Evolutionary conservation across 2,329 filamentous ascomycete species (phyloP), one percentile per base, ranked within the genome.

Genomic region (Lomentospora prolificans): DNA sequence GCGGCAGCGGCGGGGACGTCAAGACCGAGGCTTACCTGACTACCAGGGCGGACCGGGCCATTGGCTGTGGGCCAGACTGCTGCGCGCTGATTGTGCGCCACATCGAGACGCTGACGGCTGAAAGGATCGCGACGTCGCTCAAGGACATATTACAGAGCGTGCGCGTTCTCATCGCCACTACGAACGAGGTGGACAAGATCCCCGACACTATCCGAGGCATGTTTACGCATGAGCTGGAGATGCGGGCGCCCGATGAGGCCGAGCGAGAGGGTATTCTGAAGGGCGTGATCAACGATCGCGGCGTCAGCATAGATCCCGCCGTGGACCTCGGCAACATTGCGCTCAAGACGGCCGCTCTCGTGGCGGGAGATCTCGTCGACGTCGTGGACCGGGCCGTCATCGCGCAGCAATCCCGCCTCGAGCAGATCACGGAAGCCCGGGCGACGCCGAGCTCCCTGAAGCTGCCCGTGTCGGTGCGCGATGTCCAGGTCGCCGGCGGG

Each of bases 181-280:
- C 92, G 0, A 96, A 90, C 5, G 92, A 97, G 62, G 84, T 96
- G 0, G 94, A 97, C 66, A 95, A 97, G 68, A 82, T 99, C 1
- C 89, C 92, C 0, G 91, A 96, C 63, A 88, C 88, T 0, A 85
- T 97, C 19, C 83, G 94, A 55, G 90, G 90, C 9, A 76, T 97
- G 2, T 97, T 99, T 68, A 96, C 90, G 0, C 92, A 99, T 64
- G 94, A 99, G 69, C 78, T 99, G 44, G 92, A 97, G 65, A 90
- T 99, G 81, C 82, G 77, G 48, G 94, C 94, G 0, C 94, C 94
- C 0, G 91, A 97, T 63, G 94, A 99, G 67, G 84, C 84, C 25
- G 92, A 97, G 70, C 80, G 94, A 72, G 91, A 96, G 72, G 87
- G 87, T 2, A 94, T 97, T 50, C 73, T 99, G 7, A 82, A 81